Conservation (phyloP, 768 basidiomycete genomes). For the Pisolithus marmoratus region DNA sequence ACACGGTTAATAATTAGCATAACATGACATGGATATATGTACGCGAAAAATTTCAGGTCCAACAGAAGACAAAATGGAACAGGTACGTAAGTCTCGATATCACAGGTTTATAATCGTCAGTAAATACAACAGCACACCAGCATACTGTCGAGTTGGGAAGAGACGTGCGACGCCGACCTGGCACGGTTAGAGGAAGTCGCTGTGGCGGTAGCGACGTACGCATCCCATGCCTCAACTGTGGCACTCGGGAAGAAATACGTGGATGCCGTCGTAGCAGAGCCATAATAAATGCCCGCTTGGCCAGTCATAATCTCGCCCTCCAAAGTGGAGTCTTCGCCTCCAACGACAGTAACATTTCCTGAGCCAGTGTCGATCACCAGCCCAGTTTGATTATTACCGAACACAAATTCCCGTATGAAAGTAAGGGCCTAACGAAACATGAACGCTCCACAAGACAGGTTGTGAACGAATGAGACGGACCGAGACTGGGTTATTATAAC, state of each 20-base stretch:
- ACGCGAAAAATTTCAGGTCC: too few relatives aligned
- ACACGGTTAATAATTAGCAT: too few relatives aligned
- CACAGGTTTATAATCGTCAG: too few relatives aligned
- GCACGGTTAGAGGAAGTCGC: slow-evolving; percentile 19
- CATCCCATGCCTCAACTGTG: slow-evolving; percentile 52
- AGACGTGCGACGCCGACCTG: too few relatives aligned
- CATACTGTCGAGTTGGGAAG: too few relatives aligned
- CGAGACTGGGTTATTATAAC: slow-evolving; percentile 30
- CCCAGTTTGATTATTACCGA: slow-evolving; percentile 58
- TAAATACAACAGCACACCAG: too few relatives aligned
- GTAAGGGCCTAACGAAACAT: slow-evolving; percentile 43
- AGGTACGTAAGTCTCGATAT: too few relatives aligned
- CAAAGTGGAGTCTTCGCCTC: slow-evolving; percentile 46
- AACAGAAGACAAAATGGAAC: too few relatives aligned
- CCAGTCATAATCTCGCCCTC: slow-evolving; percentile 47
- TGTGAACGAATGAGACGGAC: slow-evolving; percentile 34
- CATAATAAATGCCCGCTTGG: slow-evolving; percentile 50
- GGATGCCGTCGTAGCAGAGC: slow-evolving; percentile 42
- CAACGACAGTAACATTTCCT: slow-evolving; percentile 31
- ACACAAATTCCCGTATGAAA: slow-evolving; percentile 61
- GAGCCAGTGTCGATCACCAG: slow-evolving; percentile 34
- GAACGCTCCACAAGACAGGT: background rate
- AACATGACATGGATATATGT: too few relatives aligned
- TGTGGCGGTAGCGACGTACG: slow-evolving; percentile 41
- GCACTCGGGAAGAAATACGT: slow-evolving; percentile 51